Percentiles rank a stretch among this genome's conserved stretches.
phyloP scores from a whole-genome alignment of 495 filamentous ascomycete species.

The Elaphomyces granulatus region DNA sequence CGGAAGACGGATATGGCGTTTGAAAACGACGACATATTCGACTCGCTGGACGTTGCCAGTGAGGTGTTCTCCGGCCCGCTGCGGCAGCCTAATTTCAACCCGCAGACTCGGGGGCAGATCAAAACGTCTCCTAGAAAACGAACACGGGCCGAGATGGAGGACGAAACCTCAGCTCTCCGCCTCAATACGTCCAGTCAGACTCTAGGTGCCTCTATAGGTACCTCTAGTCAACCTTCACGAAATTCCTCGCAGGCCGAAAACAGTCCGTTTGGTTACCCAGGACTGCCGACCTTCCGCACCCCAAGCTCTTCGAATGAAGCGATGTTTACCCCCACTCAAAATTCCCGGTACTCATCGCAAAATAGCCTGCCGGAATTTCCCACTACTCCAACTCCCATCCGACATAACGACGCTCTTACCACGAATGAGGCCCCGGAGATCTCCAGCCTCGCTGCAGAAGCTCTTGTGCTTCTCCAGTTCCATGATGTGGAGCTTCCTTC shows the following conservation, averaged over 20 bases:
- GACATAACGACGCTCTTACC: slow-evolving; percentile 26
- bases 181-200: slow-evolving; percentile 1
- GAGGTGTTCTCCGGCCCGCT: slow-evolving; percentile 5
- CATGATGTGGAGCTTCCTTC: slow-evolving; percentile 31
- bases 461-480: slow-evolving; percentile 36
- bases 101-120: no score
- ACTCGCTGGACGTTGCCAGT: slow-evolving; percentile 28
- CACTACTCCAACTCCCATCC: slow-evolving; percentile 36
- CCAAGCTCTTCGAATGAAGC: no score
- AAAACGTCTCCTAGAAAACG: slow-evolving; percentile 40
- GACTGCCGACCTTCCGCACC: no score
- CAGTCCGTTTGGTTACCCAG: no score
- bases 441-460: slow-evolving; percentile 36
- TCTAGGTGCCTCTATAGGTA: no score
- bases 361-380: slow-evolving; percentile 15
- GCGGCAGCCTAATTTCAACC: slow-evolving; percentile 17
- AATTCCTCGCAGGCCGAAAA: no score
- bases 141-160: slow-evolving; percentile 25
- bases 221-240: no score
- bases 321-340: slow-evolving; percentile 6
- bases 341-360: slow-evolving; percentile 7
- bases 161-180: slow-evolving; percentile 1
- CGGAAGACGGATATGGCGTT: slow-evolving; percentile 27
- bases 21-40: slow-evolving; percentile 31
- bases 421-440: slow-evolving; percentile 10